phyloP scores from a whole-genome alignment of 2,329 filamentous ascomycete species.

The Volutella citrinella region DNA sequence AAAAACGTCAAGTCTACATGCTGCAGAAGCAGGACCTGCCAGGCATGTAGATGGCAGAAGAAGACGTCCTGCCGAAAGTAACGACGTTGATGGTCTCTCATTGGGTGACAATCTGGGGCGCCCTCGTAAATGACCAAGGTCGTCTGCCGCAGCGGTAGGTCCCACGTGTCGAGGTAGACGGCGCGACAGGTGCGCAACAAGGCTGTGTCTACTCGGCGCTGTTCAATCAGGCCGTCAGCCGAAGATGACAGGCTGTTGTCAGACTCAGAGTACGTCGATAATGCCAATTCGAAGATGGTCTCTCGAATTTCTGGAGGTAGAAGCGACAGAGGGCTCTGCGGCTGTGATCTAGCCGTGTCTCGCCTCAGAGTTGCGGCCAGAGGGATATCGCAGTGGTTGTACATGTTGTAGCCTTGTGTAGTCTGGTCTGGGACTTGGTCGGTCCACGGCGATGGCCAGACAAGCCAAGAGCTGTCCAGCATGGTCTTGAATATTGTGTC shows the following conservation, averaged over 20 bases:
- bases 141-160: constrained; percentile 7
- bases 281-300: constrained; percentile 1
- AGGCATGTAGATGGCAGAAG: constrained; percentile 5
- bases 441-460: too few species aligned
- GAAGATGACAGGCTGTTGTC: constrained; percentile 1
- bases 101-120: background rate
- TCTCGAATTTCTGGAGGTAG: constrained; percentile 5
- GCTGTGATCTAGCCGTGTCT: too few species aligned
- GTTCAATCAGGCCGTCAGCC: constrained; percentile 4
- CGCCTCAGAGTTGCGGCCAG: too few species aligned
- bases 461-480: too few species aligned
- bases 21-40: constrained; percentile 7
- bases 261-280: constrained; percentile 2
- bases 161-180: constrained; percentile 6
- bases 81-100: background rate
- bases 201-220: constrained; percentile 1
- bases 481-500: too few species aligned
- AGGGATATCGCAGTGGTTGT: too few species aligned
- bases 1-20: constrained; percentile 4
- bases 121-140: constrained; percentile 3
- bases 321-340: constrained; percentile 1
- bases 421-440: too few species aligned
- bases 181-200: constrained; percentile 8
- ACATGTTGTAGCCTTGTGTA: too few species aligned
- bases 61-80: background rate